A percentile compares a stretch with the other conserved stretches of the same genome.
Evolutionary conservation across 2,329 filamentous ascomycete genomes (phyloP).

Genomic region (Xylaria sp.): DNA sequence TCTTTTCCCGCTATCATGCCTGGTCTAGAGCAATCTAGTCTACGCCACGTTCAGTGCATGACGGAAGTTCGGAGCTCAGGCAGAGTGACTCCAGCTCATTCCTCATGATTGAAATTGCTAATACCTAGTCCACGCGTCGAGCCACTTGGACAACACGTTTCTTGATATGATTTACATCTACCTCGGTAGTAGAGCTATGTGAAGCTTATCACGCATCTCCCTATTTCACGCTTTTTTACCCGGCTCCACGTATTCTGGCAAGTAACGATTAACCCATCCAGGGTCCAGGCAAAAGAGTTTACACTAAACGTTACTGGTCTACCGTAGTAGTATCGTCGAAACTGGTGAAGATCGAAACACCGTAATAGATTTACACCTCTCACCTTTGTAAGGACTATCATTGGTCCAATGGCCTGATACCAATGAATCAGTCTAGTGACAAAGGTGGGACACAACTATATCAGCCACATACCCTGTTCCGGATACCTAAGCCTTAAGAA

Average conservation of each 20-base stretch:
- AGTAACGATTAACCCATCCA: background rate
- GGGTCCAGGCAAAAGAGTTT: background rate
- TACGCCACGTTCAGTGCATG: background rate
- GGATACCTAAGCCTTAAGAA: too few species aligned
- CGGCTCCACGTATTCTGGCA: background rate
- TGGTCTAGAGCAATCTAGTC: constrained; percentile 7
- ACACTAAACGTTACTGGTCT: background rate
- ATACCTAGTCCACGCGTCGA: background rate
- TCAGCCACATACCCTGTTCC: too few species aligned
- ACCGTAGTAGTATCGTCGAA: background rate
- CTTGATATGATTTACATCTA: background rate
- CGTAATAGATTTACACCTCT: too few species aligned
- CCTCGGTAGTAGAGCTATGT: background rate
- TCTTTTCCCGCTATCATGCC: background rate
- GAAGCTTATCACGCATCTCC: background rate
- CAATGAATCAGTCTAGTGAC: too few species aligned
- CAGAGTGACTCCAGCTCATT: background rate
- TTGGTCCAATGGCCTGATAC: too few species aligned
- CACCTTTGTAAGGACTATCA: too few species aligned
- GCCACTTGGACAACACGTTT: background rate
- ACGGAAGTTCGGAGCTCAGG: background rate
- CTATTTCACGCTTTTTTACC: background rate
- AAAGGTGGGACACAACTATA: too few species aligned
- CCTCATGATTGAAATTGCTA: background rate
- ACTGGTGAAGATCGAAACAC: too few species aligned